Base-by-base conservation (phyloP, 306 rosid species). In the Luffa acutangula region DNA sequence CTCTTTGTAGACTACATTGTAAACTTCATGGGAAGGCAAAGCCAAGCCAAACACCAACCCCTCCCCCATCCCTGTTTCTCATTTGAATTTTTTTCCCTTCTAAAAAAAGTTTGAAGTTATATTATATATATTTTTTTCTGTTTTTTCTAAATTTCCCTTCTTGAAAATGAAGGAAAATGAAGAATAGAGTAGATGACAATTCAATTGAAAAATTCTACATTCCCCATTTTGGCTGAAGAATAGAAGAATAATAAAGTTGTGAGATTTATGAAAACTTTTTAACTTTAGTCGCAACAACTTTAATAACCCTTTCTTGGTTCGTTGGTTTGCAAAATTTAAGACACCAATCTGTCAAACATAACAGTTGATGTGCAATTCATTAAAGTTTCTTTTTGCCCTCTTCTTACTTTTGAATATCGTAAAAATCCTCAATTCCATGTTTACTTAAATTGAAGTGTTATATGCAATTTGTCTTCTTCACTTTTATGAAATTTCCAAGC, bases 11-110 rank as follows among this genome's bases (percentile, higher is more conserved):
- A 78, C 75, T 77, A 59, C 69, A 45, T 37, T 57, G 21, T 78
- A 70, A 81, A 88, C 87, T 83, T 93, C 91, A 81, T 89, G 88
- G 87, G 93, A 85, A 87, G 93, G 98, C 98, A 93, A 93, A 90
- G 91, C 87, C 91, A 91, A 92, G 90, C 88, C 83, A 81, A 84
- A 76, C 92, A 90, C 95, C 92, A 85, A 88, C 79, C 49, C 39
- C 63, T 49, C 62, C 78, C 20, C 41, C 58, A 10, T 31, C 78
- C 48, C 78, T 75, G 78, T 75, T 74, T 73, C 64, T 70, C 57
- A 56, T n/a, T 54, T 52, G 21, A 54, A 69, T 57, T 79, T 31
- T 20, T 33, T 33, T 13, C 15, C 37, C 69, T 33, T 59, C 14
- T 21, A 31, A 60, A 39, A 51, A 60, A 43, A 42, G 39, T 43